Conservation (phyloP, 176 grass and related monocot species). For the Musa acuminata region DNA sequence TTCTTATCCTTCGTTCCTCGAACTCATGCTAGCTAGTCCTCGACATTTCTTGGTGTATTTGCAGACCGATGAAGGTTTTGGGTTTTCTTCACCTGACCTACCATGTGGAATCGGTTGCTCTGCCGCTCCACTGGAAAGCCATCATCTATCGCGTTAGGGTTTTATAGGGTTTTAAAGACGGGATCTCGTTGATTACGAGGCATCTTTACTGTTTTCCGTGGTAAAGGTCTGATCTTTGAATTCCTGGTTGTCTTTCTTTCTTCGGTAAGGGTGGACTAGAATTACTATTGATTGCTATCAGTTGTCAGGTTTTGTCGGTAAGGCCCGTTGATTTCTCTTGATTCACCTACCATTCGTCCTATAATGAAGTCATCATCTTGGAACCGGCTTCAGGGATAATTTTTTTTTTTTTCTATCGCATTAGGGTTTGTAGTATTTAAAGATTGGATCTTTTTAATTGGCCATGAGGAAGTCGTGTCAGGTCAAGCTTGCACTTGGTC, state of each 20-base stretch:
- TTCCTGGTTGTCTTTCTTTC: too few relatives aligned
- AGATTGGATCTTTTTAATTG: neutral
- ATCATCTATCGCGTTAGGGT: too few relatives aligned
- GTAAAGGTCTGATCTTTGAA: neutral
- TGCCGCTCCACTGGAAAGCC: too few relatives aligned
- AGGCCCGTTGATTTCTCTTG: neutral
- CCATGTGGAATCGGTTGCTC: neutral
- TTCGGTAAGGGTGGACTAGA: neutral
- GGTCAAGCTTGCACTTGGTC: neutral
- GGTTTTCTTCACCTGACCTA: too few relatives aligned
- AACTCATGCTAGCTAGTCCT: neutral
- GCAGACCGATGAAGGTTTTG: neutral
- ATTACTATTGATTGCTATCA: neutral
- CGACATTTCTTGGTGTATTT: neutral
- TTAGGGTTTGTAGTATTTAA: neutral
- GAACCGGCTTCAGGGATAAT: neutral
- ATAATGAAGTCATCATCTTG: neutral
- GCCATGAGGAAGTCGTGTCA: too few relatives aligned
- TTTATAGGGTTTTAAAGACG: too few relatives aligned
- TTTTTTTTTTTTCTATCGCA: neutral
- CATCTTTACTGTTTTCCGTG: too few relatives aligned
- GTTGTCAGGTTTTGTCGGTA: neutral
- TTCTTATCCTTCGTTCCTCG: neutral
- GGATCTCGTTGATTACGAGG: too few relatives aligned
- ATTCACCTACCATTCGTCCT: neutral